Evolutionary conservation across 345 rosid genomes (phyloP), one percentile per base, ranked within the genome.

Genomic region (Citrus sp.): DNA sequence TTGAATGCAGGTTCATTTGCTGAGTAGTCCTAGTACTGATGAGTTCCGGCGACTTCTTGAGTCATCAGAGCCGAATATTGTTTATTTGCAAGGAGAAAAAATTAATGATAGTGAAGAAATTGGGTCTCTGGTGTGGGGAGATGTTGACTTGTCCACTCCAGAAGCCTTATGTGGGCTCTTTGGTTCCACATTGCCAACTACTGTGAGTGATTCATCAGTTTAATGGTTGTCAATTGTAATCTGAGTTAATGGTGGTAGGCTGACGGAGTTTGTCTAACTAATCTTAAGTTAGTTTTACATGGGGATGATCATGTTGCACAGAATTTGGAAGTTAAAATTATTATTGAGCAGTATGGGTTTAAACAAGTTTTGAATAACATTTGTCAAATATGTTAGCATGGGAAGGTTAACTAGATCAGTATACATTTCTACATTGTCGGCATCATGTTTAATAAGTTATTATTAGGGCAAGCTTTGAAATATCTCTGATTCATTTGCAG

Each of bases 51-150:
- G 73, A 74, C 89, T 84, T 78, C 80, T 92, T 67, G 92, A 86
- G 82, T 86, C 90, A 0, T 82, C 87, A 10, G 90, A 87, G 73
- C 92, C 97, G 16, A 89, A 84, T 83, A 74, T 97, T 77, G 95
- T 97, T 35, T 97, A 93, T 88, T 82, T 97, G 82, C 97, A 87
- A 90, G 98, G 98, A 35, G 90, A 86, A 81, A 89, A 79, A 79
- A 78, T 55, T 79, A 91, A 86, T 81, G 93, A 84, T 67, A 59
- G 80, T 82, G 98, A 94, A 85, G 93, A 90, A 87, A 82, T 89
- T 80, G 98, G 97, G 42, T 78, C 94, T 56, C 74, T 92, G 71
- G 78, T 86, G 60, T 89, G 88, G 92, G 89, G 87, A 81, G 87
- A 85, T 87, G 49, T 79, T 81, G 95, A 90, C 80, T 83, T 92